A percentile compares a stretch with the other conserved stretches of the same genome.
phyloP scores from a whole-genome alignment of 2,329 filamentous ascomycete species.

The Alternaria viburni region DNA sequence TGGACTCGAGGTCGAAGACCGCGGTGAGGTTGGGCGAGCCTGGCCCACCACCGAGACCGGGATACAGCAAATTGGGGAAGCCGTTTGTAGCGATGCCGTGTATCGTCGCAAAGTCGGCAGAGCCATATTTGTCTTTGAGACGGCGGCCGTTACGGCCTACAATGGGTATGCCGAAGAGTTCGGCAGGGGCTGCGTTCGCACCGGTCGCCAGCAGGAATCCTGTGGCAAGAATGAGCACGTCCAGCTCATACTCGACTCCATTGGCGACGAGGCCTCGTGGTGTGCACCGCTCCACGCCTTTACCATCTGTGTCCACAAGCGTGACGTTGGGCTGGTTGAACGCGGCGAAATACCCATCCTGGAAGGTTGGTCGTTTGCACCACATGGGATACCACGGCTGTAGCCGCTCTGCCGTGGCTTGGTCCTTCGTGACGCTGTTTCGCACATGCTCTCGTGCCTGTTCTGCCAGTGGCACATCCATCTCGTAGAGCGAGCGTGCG shows the following conservation, averaged over 20 bases:
- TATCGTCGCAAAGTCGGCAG: constrained; percentile 50
- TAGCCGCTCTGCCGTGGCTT: constrained; percentile 56
- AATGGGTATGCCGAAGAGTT: constrained; percentile 40
- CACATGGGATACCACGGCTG: constrained; percentile 66
- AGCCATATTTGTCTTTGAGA: constrained; percentile 54
- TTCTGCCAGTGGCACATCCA: constrained; percentile 1
- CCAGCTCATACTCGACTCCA: constrained; percentile 55
- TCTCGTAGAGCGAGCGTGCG: background rate
- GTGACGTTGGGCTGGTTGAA: constrained; percentile 66
- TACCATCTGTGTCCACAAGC: constrained; percentile 65
- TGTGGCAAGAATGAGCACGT: constrained; percentile 54
- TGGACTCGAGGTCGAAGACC: background rate
- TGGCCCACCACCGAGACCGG: background rate
- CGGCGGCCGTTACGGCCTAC: constrained; percentile 52
- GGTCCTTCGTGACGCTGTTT: constrained; percentile 53
- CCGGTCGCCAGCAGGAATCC: constrained; percentile 44
- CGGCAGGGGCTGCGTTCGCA: constrained; percentile 24
- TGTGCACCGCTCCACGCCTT: constrained; percentile 57
- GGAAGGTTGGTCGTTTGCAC: constrained; percentile 69
- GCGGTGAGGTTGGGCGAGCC: constrained; percentile 1
- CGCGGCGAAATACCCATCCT: constrained; percentile 62
- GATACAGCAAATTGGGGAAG: constrained; percentile 27
- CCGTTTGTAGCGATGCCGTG: constrained; percentile 43
- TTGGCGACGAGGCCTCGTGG: constrained; percentile 54
- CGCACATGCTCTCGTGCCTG: background rate